Conservation (phyloP, 371 early-diverging fungal genomes). For the Rhizomucor pusillus region DNA sequence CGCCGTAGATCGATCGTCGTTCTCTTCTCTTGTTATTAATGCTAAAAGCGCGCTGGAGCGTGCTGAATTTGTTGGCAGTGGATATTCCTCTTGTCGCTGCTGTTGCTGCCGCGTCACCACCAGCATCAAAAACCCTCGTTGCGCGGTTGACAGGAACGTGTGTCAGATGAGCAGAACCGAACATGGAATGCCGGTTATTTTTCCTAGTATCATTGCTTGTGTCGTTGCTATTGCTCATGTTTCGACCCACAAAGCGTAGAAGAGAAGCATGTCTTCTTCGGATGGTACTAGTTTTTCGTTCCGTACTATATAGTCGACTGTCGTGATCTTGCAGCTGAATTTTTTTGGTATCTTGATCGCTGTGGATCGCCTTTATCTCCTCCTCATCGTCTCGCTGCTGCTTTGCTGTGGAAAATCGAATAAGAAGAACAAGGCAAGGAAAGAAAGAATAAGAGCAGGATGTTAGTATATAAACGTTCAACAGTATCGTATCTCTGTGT, state of each 20-base stretch:
- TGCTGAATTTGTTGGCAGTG: no score
- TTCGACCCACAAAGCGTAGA: constrained; percentile 11
- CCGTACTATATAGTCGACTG: constrained; percentile 10
- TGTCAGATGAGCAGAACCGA: constrained; percentile 9
- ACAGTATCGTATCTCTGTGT: no score
- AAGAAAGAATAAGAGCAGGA: no score
- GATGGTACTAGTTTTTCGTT: no score
- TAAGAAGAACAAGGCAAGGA: no score
- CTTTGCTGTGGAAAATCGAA: no score
- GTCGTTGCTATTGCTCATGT: not conserved
- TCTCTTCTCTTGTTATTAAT: not conserved
- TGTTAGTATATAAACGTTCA: no score
- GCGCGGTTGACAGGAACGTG: not conserved
- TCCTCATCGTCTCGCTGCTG: no score
- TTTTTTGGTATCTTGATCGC: constrained; percentile 5
- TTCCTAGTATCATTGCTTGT: not conserved
- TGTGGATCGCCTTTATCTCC: not conserved
- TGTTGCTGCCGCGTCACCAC: no score
- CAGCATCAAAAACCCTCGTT: no score
- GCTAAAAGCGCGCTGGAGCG: not conserved
- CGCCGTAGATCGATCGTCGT: not conserved
- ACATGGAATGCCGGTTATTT: constrained; percentile 5
- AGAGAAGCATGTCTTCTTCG: constrained; percentile 10
- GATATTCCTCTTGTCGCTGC: no score
- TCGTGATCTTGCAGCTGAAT: constrained; percentile 13